Evolutionary conservation across 2,329 filamentous ascomycete species (phyloP).

Genomic region (Saccharata proteae): DNA sequence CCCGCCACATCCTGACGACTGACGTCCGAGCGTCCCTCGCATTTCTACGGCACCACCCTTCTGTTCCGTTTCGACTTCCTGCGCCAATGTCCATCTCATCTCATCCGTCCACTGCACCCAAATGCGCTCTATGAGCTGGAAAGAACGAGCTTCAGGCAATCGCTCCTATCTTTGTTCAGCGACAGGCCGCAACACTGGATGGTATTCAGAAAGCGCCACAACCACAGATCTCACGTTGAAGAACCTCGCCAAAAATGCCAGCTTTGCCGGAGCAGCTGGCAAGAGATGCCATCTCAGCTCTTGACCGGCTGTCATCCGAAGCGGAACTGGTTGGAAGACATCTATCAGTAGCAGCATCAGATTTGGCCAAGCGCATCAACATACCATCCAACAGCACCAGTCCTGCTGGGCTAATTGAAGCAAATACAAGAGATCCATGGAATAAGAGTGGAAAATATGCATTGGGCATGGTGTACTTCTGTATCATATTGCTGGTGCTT

Average conservation of each 20-base stretch:
- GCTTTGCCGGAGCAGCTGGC: constrained; percentile 5
- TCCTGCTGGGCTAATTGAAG: constrained; percentile 42
- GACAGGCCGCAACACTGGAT: too few species aligned
- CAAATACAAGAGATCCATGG: constrained; percentile 62
- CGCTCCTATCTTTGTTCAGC: too few species aligned
- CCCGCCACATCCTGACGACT: too few species aligned
- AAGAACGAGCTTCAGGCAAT: background rate
- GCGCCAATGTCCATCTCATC: too few species aligned
- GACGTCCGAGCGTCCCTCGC: too few species aligned
- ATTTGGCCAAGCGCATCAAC: constrained; percentile 35
- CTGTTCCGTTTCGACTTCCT: too few species aligned
- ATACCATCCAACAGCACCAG: constrained; percentile 44
- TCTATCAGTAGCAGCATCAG: constrained; percentile 14
- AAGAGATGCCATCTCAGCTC: background rate
- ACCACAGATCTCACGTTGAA: too few species aligned
- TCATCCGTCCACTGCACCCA: too few species aligned
- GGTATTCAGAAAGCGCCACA: too few species aligned
- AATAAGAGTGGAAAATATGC: constrained; percentile 72
- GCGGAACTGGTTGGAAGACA: constrained; percentile 2
- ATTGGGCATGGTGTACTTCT: constrained; percentile 80
- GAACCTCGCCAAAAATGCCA: constrained; percentile 4
- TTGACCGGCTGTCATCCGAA: constrained; percentile 5
- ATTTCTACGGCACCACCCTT: too few species aligned
- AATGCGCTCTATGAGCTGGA: constrained; percentile 3
- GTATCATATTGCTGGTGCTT: constrained; percentile 55